Conservation (phyloP, 345 rosid genomes). For the Chamaenerion angustifolium region DNA sequence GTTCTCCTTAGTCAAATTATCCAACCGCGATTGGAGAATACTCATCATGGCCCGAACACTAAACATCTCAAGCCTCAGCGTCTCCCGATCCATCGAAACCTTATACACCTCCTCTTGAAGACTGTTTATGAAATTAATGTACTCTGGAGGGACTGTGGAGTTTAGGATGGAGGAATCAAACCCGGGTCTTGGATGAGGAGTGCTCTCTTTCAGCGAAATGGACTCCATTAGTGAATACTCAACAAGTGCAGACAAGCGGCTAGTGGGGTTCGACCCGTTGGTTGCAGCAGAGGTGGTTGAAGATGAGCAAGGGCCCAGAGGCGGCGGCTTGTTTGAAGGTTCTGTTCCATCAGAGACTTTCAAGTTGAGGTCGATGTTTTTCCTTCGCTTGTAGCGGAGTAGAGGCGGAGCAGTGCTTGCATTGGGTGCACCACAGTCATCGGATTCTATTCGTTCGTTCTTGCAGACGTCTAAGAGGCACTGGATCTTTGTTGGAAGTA, state of each 20-base stretch:
- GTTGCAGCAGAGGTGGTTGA: conserved; percentile 43
- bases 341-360: conserved; percentile 34
- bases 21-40: conserved; percentile 58
- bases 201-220: conserved; percentile 23
- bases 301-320: conserved; percentile 57
- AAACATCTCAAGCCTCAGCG: conserved; percentile 67
- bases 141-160: conserved; percentile 32
- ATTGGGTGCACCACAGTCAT: conserved; percentile 17
- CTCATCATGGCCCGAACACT: conserved; percentile 68
- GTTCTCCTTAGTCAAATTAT: conserved; percentile 48
- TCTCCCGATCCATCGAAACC: conserved; percentile 57
- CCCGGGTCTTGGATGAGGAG: conserved; percentile 13
- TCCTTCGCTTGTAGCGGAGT: conserved; percentile 68
- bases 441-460: conserved; percentile 19
- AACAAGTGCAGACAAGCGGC: conserved; percentile 60
- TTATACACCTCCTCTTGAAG: conserved; percentile 53
- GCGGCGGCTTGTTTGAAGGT: conserved; percentile 39
- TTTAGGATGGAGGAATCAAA: conserved; percentile 18
- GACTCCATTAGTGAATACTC: conserved; percentile 73
- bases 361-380: conserved; percentile 32
- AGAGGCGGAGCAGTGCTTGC: conserved; percentile 50
- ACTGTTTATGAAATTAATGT: conserved; percentile 32
- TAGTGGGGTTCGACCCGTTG: conserved; percentile 26
- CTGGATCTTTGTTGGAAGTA: conserved; percentile 22
- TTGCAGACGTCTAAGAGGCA: conserved; percentile 25